Base-by-base conservation (phyloP, 139 green algal species). In the Bryopsis sp. region DNA sequence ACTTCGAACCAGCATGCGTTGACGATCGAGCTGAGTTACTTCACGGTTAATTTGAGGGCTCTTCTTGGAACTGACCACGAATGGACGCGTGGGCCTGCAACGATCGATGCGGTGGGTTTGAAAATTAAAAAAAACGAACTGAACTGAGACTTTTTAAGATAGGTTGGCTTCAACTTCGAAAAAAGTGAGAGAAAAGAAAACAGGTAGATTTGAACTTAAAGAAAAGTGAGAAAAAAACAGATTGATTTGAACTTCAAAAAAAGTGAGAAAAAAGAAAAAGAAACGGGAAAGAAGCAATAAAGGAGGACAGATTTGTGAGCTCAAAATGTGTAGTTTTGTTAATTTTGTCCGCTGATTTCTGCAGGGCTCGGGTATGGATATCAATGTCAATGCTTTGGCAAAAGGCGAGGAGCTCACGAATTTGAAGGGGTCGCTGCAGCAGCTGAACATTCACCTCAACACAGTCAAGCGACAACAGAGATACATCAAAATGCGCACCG, bases 21-120 rank as follows among this genome's bases (percentile, higher is more conserved):
- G 24, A 69, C 62, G 8, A 54, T 69, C 62, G 62, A 69, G 32
- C 37, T 69, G 38, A 69, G 38, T n/a, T 69, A 58, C 37, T 69
- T 69, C 39, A 69, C 62, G 8, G 39, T 69, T 37, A 69, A 69
- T 36, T 37, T 69, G 39, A 6, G 62, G 3, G 62, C 39, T 38
- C 37, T 69, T 6, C 8, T 69, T 4, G 62, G 62, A 31, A 69
- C 62, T 38, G 62, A 57, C 8, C 62, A 69, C 37, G 62, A 69
- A 37, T 50, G 43, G 37, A 8, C n/a, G 7, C 48, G 54, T 11
- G 62, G 43, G n/a, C 6, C 5, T 38, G 3, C 6, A 22, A 34
- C 19, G 19, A 7, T 33, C 8, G 62, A 69, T 67, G 5, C 19
- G 6, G 29, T 8, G 3, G 7, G 26, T 54, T 11, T 54, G 43